Evolutionary conservation across 108 stramenopile genomes (phyloP), one percentile per base, ranked within the genome.

Genomic region (Nitzschia inconspicua): DNA sequence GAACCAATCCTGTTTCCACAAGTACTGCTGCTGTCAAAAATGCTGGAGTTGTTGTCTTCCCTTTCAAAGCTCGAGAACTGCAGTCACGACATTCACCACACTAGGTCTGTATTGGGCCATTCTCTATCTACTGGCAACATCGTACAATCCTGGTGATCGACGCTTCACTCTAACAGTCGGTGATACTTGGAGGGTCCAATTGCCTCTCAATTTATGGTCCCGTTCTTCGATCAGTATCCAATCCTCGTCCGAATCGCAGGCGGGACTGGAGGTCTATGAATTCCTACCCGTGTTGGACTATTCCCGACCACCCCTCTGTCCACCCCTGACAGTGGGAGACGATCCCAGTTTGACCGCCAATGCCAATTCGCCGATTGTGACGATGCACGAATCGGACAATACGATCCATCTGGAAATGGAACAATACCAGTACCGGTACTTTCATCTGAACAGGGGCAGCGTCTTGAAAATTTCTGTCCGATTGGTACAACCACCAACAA

Each of bases 381-480:
- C 26, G n/a, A 25, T 50, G 4, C 48, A 50, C 19, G 19, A 22
- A 5, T 11, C 25, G 18, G 20, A 47, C 13, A 24, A 19, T 19
- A 47, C 47, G 3, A 16, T 53, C 19, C n/a, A 27, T 18, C 30
- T 53, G 1, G 13, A 53, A 2, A 16, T 29, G 2, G 51, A 32
- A 2, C 22, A 57, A 27, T 59, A 44, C 30, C 25, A 44, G 20
- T 59, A 29, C 29, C 13, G 27, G 2, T 59, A 43, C 30, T 43
- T 39, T 44, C 44, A 59, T 44, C 22, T 59, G 6, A 59, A 59
- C 22, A 27, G n/a, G 18, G 57, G 57, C 24, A 44, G 43, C 7
- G n/a, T n/a, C n/a, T n/a, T n/a, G n/a, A 59, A 27, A 2, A 43
- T 59, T 27, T 16, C 24, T n/a, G 22, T 44, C 24, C 35, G 30